These are phyloP conservation scores for Lenzites betulinus DNA, from an alignment of 768 basidiomycete genomes.

Conservation along the genomic window DNA sequence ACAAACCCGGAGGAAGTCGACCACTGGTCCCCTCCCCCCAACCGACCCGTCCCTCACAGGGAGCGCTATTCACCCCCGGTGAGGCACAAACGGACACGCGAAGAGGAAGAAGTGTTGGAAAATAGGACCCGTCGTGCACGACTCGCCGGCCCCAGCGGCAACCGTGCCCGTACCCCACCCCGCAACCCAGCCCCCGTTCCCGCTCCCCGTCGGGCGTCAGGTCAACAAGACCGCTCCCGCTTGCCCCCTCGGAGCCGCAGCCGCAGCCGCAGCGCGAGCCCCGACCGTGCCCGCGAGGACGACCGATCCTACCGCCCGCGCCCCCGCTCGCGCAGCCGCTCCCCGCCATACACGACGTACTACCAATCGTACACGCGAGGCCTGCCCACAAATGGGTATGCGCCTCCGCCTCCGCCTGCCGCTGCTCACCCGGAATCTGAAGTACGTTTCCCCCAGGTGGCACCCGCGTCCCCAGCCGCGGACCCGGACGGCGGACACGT, in stretches of 20 bases:
- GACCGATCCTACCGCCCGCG: not conserved
- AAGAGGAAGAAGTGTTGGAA: not conserved
- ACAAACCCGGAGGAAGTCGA: not conserved
- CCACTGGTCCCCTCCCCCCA: slow-evolving; percentile 3
- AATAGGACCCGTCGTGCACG: not conserved
- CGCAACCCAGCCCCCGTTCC: not conserved
- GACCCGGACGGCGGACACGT: not conserved
- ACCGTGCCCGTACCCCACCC: not conserved
- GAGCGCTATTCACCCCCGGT: not conserved
- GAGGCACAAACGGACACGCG: slow-evolving; percentile 11
- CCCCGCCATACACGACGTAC: not conserved
- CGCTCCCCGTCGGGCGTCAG: not conserved
- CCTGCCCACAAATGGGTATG: slow-evolving; percentile 5
- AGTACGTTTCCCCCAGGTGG: slow-evolving; percentile 11
- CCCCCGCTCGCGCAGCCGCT: not conserved
- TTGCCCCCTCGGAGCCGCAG: not conserved
- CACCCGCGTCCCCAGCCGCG: not conserved
- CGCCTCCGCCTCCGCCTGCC: slow-evolving; percentile 1
- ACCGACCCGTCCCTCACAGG: not conserved
- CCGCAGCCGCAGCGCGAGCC: not conserved
- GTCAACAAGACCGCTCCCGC: not conserved
- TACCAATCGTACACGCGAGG: not conserved
- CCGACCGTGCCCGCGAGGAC: not conserved
- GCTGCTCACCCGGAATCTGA: slow-evolving; percentile 9
- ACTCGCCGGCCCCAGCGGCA: not conserved